Base-by-base conservation (phyloP, 1,284 basidiomycete genomes). In the Rugiboletus extremiorientalis region DNA sequence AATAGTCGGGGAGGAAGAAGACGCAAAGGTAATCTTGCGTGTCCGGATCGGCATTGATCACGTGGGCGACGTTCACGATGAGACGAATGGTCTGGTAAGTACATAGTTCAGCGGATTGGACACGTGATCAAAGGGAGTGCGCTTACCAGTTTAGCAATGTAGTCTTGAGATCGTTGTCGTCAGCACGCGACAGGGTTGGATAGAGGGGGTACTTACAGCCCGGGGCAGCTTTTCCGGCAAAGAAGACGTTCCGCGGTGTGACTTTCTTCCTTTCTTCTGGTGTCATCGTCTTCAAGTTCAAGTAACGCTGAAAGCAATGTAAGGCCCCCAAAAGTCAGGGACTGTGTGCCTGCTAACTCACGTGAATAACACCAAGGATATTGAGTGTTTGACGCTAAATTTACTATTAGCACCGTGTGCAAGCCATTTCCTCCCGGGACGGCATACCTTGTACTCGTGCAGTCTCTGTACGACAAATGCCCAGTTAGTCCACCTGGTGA, bases 1-100 rank as follows among this genome's bases (percentile, higher is more conserved):
- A 89, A 75, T 96, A 95, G 72, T 96, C 93, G 1, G 89, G 89
- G 27, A 91, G 80, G 85, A 95, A 95, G 76, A 88, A 90, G 58
- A 96, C 80, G 52, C 85, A 85, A 61, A 96, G 85, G 61, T 89
- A 84, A 60, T 93, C 81, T 65, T 89, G 90, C 22, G 93, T 91
- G 54, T 96, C 94, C 1, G 89, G 85, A 72, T 97, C 95, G 22
- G 77, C 80, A 75, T 96, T 95, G 76, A 96, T 83, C 61, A 93
- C 78, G 55, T 88, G 85, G 33, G 91, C 88, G 58, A 93, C 92
- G 64, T 94, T 94, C 65, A 94, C 89, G 70, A 96, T 94, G 52
- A 96, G 84, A 49, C 91, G 89, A 63, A 96, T 96, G n/a, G 92
- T 93, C 82, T 90, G 63, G 12, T 4, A 28, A 12, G 15, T 7